These are phyloP conservation scores for Ustilago sp. DNA, from an alignment of 1,284 basidiomycete genomes.

Conservation along the genomic window DNA sequence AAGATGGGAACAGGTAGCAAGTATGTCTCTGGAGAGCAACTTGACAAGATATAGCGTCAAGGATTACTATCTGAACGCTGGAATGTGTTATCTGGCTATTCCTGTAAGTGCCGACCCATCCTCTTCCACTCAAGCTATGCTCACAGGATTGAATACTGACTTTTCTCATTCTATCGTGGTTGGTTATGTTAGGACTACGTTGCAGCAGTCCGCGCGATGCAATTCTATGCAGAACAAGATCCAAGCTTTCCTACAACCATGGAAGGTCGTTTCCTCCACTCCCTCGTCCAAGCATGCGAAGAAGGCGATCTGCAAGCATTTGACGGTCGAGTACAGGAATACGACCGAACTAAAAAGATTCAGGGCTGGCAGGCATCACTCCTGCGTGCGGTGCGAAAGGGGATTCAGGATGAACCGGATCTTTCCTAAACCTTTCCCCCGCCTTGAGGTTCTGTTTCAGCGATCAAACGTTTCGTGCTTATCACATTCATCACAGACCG, in stretches of 20 bases:
- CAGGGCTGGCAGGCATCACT: slow-evolving; percentile 66
- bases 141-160: neutral
- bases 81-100: slow-evolving; percentile 89
- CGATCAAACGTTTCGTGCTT: neutral
- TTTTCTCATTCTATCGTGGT: neutral
- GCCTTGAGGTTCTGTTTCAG: neutral
- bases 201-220: slow-evolving; percentile 66
- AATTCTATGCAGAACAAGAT: slow-evolving; percentile 67
- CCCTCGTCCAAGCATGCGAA: slow-evolving; percentile 63
- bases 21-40: slow-evolving; percentile 82
- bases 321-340: slow-evolving; percentile 63
- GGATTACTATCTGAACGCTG: slow-evolving; percentile 92
- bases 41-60: slow-evolving; percentile 99
- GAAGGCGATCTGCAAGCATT: slow-evolving; percentile 63
- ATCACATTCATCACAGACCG: neutral
- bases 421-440: slow-evolving; percentile 50
- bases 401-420: slow-evolving; percentile 66
- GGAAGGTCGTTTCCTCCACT: slow-evolving; percentile 67
- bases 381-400: slow-evolving; percentile 61
- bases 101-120: slow-evolving; percentile 74
- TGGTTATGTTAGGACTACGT: slow-evolving; percentile 54
- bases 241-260: slow-evolving; percentile 65
- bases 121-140: neutral
- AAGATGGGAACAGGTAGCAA: slow-evolving; percentile 89
- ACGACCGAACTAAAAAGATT: slow-evolving; percentile 65